Evolutionary conservation across 495 filamentous ascomycete genomes (phyloP).

Genomic region (Rostrohypoxylon terebratum): DNA sequence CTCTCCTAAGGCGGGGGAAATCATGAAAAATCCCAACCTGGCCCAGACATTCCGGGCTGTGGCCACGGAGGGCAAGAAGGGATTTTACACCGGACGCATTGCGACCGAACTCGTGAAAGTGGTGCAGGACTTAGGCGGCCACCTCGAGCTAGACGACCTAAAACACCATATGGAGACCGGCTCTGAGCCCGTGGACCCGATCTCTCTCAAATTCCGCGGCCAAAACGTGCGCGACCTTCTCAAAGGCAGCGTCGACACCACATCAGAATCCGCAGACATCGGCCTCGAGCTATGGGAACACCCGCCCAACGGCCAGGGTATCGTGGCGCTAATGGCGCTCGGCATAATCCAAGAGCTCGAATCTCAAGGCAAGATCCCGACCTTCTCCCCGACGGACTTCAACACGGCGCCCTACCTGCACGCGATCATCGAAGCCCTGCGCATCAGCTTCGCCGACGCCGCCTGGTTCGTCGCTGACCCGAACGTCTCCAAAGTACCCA

Average conservation of each 20-base stretch:
- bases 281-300: constrained; percentile 90
- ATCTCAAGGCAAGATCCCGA: constrained; percentile 73
- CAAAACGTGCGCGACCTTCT: constrained; percentile 66
- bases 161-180: constrained; percentile 77
- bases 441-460: constrained; percentile 92
- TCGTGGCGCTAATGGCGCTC: constrained; percentile 93
- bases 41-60: constrained; percentile 85
- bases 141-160: constrained; percentile 83
- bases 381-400: constrained; percentile 75
- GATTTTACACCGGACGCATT: constrained; percentile 89
- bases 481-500: constrained; percentile 72
- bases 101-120: constrained; percentile 84
- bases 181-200: constrained; percentile 82
- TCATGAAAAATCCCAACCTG: constrained; percentile 85
- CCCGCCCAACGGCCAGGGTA: constrained; percentile 96
- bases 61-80: constrained; percentile 83
- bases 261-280: constrained; percentile 40
- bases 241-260: constrained; percentile 54
- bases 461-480: constrained; percentile 92
- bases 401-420: constrained; percentile 87
- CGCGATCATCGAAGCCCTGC: constrained; percentile 86
- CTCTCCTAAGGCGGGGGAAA: constrained; percentile 83
- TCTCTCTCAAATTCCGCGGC: constrained; percentile 80
- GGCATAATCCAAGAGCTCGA: constrained; percentile 91
- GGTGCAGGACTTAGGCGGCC: constrained; percentile 78